Evolutionary conservation across 371 early-diverging fungal species (phyloP), one percentile per base, ranked within the genome.

Genomic region (Batkoa obscura): DNA sequence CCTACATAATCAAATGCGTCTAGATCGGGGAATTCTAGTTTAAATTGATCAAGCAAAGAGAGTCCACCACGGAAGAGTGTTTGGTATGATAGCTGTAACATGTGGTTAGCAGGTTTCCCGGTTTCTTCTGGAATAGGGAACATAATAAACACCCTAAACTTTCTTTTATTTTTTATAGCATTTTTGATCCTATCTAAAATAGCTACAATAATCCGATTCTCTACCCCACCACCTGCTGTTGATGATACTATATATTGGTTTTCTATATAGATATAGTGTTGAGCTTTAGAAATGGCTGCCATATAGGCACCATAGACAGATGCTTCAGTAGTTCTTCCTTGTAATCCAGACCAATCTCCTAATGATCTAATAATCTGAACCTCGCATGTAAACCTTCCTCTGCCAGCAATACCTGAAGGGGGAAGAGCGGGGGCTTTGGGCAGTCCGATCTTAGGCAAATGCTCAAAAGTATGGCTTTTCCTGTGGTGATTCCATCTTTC

Each of bases 231-330:
- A n/a, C 15, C 30, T 12, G 50, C 50, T 9, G 23, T 23, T 43
- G 46, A 58, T 68, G 72, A 72, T 73, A 83, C 82, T 62, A 93
- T 90, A 69, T 91, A 91, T 68, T 93, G 92, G 63, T 93, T 92
- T 65, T 93, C 92, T 59, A 93, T 92, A 65, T 93, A 91, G 45
- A 93, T 70, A 65, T 76, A 89, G 58, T 86, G 84, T 63, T 86
- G 63, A 8, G 92, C 78, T 33, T 68, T 68, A 47, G 63, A 64
- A 59, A 93, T 93, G 55, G 76, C 64, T 33, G 70, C 72, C 45
- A 81, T 60, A 59, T 93, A 92, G 0, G 90, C 91, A 43, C 78
- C 76, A 64, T 81, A 79, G 59, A 93, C 91, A 33, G 84, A 83
- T 60, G 78, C 73, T 71, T 93, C 67, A 30, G 69, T 62, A 3